These are phyloP conservation scores for Lasiodiplodia gonubiensis DNA, from an alignment of 2,329 filamentous ascomycete species.

Conservation along the genomic window DNA sequence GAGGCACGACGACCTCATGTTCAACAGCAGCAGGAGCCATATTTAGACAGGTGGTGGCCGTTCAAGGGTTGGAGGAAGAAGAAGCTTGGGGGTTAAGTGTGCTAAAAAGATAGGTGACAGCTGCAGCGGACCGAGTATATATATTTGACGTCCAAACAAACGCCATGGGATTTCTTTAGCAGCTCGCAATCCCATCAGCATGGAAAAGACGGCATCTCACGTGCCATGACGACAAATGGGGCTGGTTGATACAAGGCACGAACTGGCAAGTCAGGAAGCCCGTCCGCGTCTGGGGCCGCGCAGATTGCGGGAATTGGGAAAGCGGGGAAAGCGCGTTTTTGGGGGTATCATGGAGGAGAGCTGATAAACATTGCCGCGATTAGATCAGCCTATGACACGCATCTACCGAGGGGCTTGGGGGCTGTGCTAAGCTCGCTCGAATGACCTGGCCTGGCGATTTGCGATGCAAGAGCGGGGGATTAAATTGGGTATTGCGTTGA, in stretches of 20 bases:
- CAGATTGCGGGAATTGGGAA: not conserved
- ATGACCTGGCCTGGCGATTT: constrained; percentile 1
- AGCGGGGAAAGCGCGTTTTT: not conserved
- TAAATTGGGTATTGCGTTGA: not conserved
- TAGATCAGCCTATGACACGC: constrained; percentile 18
- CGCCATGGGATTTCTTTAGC: constrained; percentile 5
- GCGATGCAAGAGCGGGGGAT: not conserved
- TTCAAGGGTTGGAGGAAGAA: not conserved
- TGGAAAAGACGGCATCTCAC: constrained; percentile 21
- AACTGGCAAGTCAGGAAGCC: not conserved
- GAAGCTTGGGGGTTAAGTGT: not conserved
- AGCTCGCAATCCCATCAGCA: not conserved
- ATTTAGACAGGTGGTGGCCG: not conserved
- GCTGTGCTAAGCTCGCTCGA: not conserved
- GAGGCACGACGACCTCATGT: constrained; percentile 23
- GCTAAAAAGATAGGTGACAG: not conserved
- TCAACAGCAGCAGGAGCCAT: constrained; percentile 28
- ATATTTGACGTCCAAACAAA: constrained; percentile 7
- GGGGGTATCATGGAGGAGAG: not conserved
- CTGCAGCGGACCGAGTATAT: not conserved
- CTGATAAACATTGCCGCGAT: not conserved
- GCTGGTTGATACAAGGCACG: constrained; percentile 3
- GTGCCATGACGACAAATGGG: constrained; percentile 21
- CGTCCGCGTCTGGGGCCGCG: not conserved
- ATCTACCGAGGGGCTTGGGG: not conserved